Conservation (phyloP, 805 yeast genomes). For the Candida loeiensis region DNA sequence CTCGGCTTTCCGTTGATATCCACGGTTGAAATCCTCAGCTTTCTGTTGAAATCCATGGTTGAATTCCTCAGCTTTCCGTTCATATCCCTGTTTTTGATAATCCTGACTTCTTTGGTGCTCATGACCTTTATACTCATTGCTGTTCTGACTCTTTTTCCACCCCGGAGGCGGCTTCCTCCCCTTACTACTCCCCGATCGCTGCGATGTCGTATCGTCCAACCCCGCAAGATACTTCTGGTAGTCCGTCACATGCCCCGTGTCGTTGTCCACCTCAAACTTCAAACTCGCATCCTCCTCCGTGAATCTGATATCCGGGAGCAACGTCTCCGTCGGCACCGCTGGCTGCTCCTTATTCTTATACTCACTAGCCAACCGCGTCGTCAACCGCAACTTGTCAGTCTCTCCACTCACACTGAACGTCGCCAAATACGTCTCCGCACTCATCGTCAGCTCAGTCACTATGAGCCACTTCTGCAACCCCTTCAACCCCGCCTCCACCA, state of each 20-base stretch:
- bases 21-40: neutral
- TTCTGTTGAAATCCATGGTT: constrained; percentile 1
- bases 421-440: constrained; percentile 30
- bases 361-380: constrained; percentile 3
- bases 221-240: constrained; percentile 22
- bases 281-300: constrained; percentile 17
- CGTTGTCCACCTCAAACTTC: constrained; percentile 12
- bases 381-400: neutral
- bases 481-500: constrained; percentile 74
- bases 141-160: too few species aligned
- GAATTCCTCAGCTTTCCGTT: neutral
- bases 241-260: constrained; percentile 10
- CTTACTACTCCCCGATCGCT: neutral
- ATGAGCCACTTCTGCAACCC: constrained; percentile 80
- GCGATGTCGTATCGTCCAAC: constrained; percentile 11
- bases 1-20: neutral
- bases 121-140: too few species aligned
- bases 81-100: neutral
- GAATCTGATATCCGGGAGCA: constrained; percentile 23
- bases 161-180: constrained; percentile 7
- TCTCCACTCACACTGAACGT: constrained; percentile 15
- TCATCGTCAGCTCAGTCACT: constrained; percentile 61
- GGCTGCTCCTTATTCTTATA: constrained; percentile 19
- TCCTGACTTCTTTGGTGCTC: constrained; percentile 1
- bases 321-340: constrained; percentile 16